These are phyloP conservation scores for Epichloe uncinata DNA, from an alignment of 2,329 filamentous ascomycete species.

Conservation along the genomic window DNA sequence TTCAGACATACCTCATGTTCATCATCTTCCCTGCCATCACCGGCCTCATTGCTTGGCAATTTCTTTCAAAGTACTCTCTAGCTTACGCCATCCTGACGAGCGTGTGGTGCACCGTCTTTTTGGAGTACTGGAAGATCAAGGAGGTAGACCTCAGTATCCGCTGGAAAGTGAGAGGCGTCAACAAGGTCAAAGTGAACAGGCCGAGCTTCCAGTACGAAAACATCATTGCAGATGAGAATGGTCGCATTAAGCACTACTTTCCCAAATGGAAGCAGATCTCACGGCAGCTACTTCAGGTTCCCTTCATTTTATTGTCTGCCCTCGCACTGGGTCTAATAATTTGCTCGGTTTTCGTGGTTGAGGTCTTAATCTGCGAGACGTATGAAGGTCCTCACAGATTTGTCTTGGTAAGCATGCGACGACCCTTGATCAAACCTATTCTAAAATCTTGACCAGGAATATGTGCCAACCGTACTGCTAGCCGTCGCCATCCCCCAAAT, in stretches of 20 bases:
- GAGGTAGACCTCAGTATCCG: slow-evolving; percentile 58
- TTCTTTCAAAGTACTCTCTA: slow-evolving; percentile 57
- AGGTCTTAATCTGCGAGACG: slow-evolving; percentile 62
- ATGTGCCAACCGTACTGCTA: slow-evolving; percentile 57
- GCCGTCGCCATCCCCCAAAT: slow-evolving; percentile 55
- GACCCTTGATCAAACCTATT: not conserved
- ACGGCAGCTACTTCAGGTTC: slow-evolving; percentile 55
- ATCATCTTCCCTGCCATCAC: slow-evolving; percentile 55
- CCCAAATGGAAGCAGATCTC: slow-evolving; percentile 49
- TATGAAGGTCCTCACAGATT: slow-evolving; percentile 57
- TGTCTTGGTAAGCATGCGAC: slow-evolving; percentile 36
- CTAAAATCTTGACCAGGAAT: slow-evolving; percentile 34
- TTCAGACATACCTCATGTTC: slow-evolving; percentile 62
- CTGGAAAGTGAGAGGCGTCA: slow-evolving; percentile 60
- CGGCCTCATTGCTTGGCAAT: slow-evolving; percentile 54
- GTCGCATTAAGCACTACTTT: slow-evolving; percentile 48
- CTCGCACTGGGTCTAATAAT: slow-evolving; percentile 52
- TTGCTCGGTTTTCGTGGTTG: slow-evolving; percentile 55
- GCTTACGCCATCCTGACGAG: slow-evolving; percentile 53
- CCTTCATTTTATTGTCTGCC: slow-evolving; percentile 49
- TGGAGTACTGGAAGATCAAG: slow-evolving; percentile 70
- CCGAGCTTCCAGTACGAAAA: slow-evolving; percentile 52
- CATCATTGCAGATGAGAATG: slow-evolving; percentile 47
- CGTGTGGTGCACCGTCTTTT: slow-evolving; percentile 59
- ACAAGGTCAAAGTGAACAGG: slow-evolving; percentile 50